Conservation (phyloP, 495 filamentous ascomycete species). For the Cairneyella variabilis region DNA sequence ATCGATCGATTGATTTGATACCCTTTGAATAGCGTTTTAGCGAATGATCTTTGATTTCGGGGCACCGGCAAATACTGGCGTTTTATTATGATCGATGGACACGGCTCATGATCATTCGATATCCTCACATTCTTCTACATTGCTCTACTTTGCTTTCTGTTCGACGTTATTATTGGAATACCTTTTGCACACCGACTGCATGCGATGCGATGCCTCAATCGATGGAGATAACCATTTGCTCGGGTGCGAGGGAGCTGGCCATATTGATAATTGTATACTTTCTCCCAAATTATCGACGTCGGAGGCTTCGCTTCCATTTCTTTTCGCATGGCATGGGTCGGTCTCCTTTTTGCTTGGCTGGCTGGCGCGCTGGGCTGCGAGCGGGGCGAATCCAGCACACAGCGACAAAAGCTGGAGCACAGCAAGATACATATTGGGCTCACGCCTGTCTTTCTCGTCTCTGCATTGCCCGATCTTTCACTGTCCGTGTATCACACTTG, state of each 20-base stretch:
- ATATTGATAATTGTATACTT: not conserved
- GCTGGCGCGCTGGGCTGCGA: not conserved
- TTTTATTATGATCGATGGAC: not conserved
- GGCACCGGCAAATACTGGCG: not conserved
- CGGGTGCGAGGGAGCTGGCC: not conserved
- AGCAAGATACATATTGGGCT: too few species aligned
- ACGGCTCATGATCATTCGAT: not conserved
- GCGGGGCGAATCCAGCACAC: not conserved
- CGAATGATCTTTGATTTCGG: conserved; percentile 17
- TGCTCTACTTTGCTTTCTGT: not conserved
- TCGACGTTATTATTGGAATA: not conserved
- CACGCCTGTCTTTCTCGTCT: too few species aligned
- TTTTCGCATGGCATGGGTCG: not conserved
- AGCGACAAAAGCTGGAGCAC: too few species aligned
- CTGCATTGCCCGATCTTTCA: too few species aligned
- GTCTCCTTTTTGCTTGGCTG: too few species aligned
- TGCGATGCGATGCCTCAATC: not conserved
- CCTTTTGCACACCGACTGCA: not conserved
- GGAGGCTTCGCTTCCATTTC: not conserved
- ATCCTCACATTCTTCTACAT: not conserved
- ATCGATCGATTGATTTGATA: conserved; percentile 28
- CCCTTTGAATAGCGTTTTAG: conserved; percentile 33
- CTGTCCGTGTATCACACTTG: too few species aligned
- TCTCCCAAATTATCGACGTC: not conserved
- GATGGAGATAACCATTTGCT: not conserved